Percentiles rank a stretch among this genome's conserved stretches.
These are phyloP conservation scores for Aspergillus sclerotioniger DNA, from an alignment of 495 filamentous ascomycete genomes.

Conservation along the genomic window DNA sequence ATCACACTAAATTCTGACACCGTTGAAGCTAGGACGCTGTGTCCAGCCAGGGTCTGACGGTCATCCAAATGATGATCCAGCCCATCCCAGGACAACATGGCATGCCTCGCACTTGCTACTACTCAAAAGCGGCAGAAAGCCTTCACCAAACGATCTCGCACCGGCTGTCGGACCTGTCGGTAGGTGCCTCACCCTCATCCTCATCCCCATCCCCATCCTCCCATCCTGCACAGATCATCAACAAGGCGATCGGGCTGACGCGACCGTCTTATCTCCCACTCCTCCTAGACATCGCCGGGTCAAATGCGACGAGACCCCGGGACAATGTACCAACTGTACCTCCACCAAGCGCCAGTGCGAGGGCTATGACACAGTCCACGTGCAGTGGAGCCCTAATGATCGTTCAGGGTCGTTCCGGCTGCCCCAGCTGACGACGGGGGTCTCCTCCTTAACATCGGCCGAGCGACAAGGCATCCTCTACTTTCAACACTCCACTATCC, in stretches of 20 bases:
- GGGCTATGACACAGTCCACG: slow-evolving; percentile 2
- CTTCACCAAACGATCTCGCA: slow-evolving; percentile 2
- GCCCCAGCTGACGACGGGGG: not conserved
- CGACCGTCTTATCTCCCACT: too few species aligned
- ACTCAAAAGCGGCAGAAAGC: not conserved
- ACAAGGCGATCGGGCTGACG: too few species aligned
- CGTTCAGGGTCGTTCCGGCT: too few species aligned
- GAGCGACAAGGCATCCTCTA: not conserved
- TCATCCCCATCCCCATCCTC: not conserved
- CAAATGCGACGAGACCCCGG: slow-evolving; percentile 13
- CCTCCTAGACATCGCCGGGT: slow-evolving; percentile 3
- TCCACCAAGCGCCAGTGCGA: slow-evolving; percentile 10
- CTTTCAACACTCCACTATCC: not conserved
- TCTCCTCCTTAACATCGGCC: not conserved
- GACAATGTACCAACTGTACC: slow-evolving; percentile 8
- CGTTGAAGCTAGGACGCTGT: too few species aligned
- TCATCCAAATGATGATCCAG: too few species aligned
- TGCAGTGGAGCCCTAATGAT: not conserved
- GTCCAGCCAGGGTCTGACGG: too few species aligned
- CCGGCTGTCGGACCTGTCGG: slow-evolving; percentile 15
- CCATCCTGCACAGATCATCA: not conserved
- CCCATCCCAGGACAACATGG: too few species aligned
- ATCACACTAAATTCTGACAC: too few species aligned
- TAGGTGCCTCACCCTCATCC: not conserved
- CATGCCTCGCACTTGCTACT: too few species aligned